Evolutionary conservation across 129 eudicot genomes (phyloP).

Genomic region (Flaveria trinervia): DNA sequence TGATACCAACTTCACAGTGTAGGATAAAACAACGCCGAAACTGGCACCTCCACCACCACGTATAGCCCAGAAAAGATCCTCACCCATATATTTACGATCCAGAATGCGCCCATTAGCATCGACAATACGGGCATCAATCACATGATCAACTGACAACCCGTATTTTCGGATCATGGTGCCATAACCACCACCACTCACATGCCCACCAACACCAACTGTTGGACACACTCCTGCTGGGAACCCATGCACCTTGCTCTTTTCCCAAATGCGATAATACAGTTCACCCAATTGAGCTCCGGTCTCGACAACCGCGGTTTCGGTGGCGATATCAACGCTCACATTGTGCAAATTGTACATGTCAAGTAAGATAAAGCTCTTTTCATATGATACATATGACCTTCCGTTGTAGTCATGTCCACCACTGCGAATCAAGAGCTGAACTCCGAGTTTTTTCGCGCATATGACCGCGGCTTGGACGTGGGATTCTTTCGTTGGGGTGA

Average conservation of each 20-base stretch:
- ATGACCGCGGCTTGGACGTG: conserved; percentile 29
- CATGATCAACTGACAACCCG: conserved; percentile 25
- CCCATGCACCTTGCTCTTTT: conserved; percentile 25
- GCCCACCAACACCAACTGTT: conserved; percentile 28
- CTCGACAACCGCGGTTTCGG: conserved; percentile 21
- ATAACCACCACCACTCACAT: conserved; percentile 29
- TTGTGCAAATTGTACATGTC: conserved; percentile 24
- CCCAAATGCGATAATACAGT: conserved; percentile 22
- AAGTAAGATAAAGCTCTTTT: conserved; percentile 18
- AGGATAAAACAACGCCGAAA: conserved; percentile 26
- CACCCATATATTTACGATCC: conserved; percentile 27
- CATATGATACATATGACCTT: conserved; percentile 14
- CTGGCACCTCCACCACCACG: conserved; percentile 30
- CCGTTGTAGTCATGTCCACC: conserved; percentile 31
- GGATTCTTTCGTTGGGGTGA: conserved; percentile 31
- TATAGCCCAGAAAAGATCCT: conserved; percentile 31
- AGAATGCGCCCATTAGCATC: conserved; percentile 13
- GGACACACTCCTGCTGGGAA: conserved; percentile 31
- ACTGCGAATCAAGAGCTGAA: conserved; percentile 23
- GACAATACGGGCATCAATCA: conserved; percentile 13
- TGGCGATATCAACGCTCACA: neutral
- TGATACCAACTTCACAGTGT: conserved; percentile 23
- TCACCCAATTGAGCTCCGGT: conserved; percentile 26
- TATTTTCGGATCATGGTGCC: conserved; percentile 33
- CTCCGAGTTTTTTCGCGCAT: conserved; percentile 18